Base-by-base conservation (phyloP, 2,329 filamentous ascomycete species). In the Alternaria ethzedia region DNA sequence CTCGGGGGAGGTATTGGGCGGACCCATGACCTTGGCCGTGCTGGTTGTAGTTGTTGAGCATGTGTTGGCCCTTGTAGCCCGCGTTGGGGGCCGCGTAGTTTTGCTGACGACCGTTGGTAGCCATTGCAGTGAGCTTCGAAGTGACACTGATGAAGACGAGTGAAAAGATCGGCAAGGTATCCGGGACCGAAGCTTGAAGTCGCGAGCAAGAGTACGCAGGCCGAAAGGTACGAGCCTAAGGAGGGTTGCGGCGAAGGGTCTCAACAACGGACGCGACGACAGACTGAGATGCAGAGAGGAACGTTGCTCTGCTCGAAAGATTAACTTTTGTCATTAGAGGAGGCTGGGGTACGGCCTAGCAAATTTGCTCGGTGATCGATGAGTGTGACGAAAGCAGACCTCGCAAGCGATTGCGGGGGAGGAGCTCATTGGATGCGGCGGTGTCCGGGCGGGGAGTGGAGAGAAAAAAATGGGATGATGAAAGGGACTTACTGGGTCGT, bases 1-100 rank as follows among this genome's bases (percentile, higher is more conserved):
- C 75, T 70, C 78, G 77, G 57, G 75, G 74, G 63, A 79, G 73
- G 71, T 78, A 79, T 55, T 74, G 74, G 46, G 71, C 72, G 17
- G 70, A 62, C 56, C 75, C 75, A 57, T 78, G 74, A 52, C 70
- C 73, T 55, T 79, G 77, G 46, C 65, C 65, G 49, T 64, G 61
- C 59, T 72, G 71, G 32, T 66, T 68, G 63, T 79, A 78, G 57
- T 69, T 68, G 56, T 70, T 71, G 63, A 74, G 67, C 72, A 79
- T 72, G 50, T 70, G 67, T 61, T 76, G 77, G 50, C 70, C 70
- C 70, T 78, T 79, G 68, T 77, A 78, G 52, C 66, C 70, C 21
- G 67, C 57, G 52, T 64, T 57, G 52, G 72, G 66, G 44, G 71
- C 66, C 23, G 66, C 62, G 60, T 77, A 79, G 65, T 63, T 71